Conservation (phyloP, 345 rosid genomes). For the Salix dunnii region DNA sequence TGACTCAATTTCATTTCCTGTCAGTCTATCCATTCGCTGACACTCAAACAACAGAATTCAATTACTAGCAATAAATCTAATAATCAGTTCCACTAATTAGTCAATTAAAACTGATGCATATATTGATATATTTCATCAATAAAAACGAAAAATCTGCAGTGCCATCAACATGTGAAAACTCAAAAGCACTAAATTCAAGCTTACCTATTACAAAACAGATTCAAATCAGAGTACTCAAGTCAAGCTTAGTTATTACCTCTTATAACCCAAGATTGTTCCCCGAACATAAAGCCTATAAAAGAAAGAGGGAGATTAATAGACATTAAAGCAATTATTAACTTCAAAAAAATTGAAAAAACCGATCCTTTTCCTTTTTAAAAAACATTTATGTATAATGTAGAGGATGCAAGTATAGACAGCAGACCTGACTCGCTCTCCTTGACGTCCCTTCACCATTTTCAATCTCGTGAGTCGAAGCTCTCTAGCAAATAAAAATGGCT, state of each 20-base stretch:
- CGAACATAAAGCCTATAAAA: background rate
- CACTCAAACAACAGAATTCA: background rate
- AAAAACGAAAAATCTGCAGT: no score
- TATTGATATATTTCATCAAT: no score
- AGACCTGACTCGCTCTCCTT: conserved; percentile 1
- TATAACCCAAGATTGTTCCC: background rate
- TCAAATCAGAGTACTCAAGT: background rate
- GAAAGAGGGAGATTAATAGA: background rate
- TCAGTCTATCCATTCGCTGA: background rate
- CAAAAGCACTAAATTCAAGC: no score
- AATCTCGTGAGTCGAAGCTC: background rate
- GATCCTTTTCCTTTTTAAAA: background rate
- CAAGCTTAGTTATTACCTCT: background rate
- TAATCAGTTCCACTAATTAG: background rate
- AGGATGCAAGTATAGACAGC: background rate
- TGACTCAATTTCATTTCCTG: background rate
- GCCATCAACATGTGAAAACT: no score
- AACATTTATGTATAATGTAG: background rate
- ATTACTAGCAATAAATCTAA: background rate
- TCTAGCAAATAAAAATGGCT: background rate
- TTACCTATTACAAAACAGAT: background rate
- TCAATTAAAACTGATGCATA: no score
- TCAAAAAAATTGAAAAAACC: background rate
- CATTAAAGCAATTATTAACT: background rate
- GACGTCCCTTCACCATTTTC: background rate